Base-by-base conservation (phyloP, 2,329 filamentous ascomycete species). In the Diaporthe sp. region DNA sequence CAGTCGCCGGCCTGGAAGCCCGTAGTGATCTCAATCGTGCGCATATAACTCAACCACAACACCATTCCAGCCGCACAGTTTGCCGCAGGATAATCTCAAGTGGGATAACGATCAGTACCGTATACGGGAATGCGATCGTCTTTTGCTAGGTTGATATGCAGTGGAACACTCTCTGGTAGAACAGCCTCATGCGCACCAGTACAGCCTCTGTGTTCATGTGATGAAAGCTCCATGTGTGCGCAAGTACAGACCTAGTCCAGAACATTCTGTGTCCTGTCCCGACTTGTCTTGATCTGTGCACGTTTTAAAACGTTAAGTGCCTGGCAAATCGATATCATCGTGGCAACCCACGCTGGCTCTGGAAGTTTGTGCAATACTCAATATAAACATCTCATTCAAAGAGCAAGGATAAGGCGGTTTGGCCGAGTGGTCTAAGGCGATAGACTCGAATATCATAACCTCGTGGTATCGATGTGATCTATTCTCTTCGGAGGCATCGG, bases 381-480 rank as follows among this genome's bases (percentile, higher is more conserved):
- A 6, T 44, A 44, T 53, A 13, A 13, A 10, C 3, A n/a, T n/a
- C 0, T 44, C 5, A 1, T 44, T 44, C 7, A 0, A 0, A 1
- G 0, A 15, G 15, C 5, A 5, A 13, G 28, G 8, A n/a, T 3
- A 55, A 22, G 73, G 73, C 73, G 61, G 42, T 31, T 42, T 75
- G 73, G 73, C 73, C 39, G 73, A 75, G 71, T 57, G 74, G 74
- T 75, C 71, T 75, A 75, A 75, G 42, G 74, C 74, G 74, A 37
- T 60, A 67, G 74, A 75, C 74, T 75, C 74, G 74, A 75, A 75
- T 55, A 19, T 22, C 28, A 19, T 15, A 4, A 51, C 49, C 4
- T 31, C 3, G 9, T 31, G 51, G 19, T 55, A 55, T 55, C 31
- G 6, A 17, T 10, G 53, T 55, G 53, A 76, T 76, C 74, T 68